These are phyloP conservation scores for Pythium graminicola DNA, from an alignment of 352 stramenopile genomes.

Conservation along the genomic window DNA sequence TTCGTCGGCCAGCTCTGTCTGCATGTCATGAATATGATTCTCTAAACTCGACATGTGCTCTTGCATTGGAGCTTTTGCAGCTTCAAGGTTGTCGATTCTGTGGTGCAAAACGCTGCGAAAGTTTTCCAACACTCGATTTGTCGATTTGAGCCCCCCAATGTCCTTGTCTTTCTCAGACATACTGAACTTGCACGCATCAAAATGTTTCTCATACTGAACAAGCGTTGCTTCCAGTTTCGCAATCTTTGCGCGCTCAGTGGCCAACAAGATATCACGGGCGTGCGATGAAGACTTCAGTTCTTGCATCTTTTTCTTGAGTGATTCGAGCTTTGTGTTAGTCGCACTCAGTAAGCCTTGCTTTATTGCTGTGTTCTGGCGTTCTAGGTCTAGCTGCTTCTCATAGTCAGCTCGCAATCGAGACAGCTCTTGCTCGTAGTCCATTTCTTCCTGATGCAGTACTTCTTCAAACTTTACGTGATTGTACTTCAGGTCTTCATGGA, in stretches of 20 bases:
- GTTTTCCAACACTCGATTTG: constrained; percentile 74
- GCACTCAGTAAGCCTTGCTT: constrained; percentile 76
- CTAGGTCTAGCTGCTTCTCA: constrained; percentile 53
- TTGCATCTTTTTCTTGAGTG: constrained; percentile 79
- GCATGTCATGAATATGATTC: constrained; percentile 66
- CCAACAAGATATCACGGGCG: constrained; percentile 58
- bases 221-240: constrained; percentile 55
- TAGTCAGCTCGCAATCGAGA: constrained; percentile 48
- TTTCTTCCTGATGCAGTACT: constrained; percentile 72
- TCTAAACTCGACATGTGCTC: constrained; percentile 52
- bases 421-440: constrained; percentile 76
- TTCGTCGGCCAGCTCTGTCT: constrained; percentile 67
- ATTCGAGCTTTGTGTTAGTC: constrained; percentile 75
- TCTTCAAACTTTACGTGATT: constrained; percentile 85
- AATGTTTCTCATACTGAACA: constrained; percentile 65
- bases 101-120: constrained; percentile 75
- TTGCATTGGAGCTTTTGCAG: constrained; percentile 64
- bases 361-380: constrained; percentile 72
- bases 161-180: constrained; percentile 70
- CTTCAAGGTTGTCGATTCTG: constrained; percentile 69
- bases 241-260: constrained; percentile 64
- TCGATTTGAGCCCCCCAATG: constrained; percentile 56
- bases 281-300: constrained; percentile 70
- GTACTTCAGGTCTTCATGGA: constrained; percentile 81
- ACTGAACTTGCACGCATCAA: constrained; percentile 56